A percentile compares a stretch with the other conserved stretches of the same genome.
phyloP scores from a whole-genome alignment of 192 early-diverging fungal genomes.

The Coemansia sp. region DNA sequence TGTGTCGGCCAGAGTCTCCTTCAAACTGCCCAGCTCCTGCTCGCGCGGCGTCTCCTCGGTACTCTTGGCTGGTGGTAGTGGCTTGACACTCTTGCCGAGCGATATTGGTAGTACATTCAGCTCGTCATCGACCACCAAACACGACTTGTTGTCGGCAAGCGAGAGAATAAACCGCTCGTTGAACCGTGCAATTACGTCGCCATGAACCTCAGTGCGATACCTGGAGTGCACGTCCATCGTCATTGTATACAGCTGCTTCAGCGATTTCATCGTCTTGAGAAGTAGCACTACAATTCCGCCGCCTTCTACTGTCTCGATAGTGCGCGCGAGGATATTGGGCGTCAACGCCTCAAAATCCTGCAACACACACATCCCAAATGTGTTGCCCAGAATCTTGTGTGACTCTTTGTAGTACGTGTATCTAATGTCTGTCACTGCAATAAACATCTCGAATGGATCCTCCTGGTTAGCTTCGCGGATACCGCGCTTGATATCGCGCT shows the following conservation, averaged over 20 bases:
- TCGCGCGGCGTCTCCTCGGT: conserved; percentile 18
- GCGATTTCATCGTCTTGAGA: conserved; percentile 90
- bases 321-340: conserved; percentile 93
- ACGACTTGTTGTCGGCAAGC: conserved; percentile 80
- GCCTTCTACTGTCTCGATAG: conserved; percentile 98
- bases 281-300: conserved; percentile 93
- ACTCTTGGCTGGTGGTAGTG: conserved; percentile 59
- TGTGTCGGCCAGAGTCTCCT: conserved; percentile 85
- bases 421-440: conserved; percentile 91
- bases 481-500: conserved; percentile 89
- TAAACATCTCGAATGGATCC: conserved; percentile 99
- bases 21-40: conserved; percentile 76
- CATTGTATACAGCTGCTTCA: conserved; percentile 97
- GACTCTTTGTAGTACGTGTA: conserved; percentile 99
- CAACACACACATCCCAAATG: conserved; percentile 97
- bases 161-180: conserved; percentile 98
- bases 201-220: conserved; percentile 92
- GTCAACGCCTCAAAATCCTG: conserved; percentile 99
- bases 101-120: conserved; percentile 95
- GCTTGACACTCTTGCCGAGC: conserved; percentile 90
- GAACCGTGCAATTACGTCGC: conserved; percentile 92
- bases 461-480: conserved; percentile 88
- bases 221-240: conserved; percentile 98
- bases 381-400: conserved; percentile 96
- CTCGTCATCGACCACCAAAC: conserved; percentile 96